These are phyloP conservation scores for Tricholoma flavovirens DNA, from an alignment of 768 basidiomycete species.

Conservation along the genomic window DNA sequence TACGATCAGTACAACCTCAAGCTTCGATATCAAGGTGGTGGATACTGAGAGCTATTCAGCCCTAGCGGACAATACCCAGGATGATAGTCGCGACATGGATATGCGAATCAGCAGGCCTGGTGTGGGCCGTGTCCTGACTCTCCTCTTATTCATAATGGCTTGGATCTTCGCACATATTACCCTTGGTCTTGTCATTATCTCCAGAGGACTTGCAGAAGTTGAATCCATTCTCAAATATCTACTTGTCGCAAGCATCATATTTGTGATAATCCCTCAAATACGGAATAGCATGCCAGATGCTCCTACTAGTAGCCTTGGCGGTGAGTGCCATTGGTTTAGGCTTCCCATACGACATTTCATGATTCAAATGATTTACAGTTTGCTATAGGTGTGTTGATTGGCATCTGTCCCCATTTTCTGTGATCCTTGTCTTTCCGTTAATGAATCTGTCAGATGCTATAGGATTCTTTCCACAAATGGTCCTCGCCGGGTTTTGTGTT, in stretches of 20 bases:
- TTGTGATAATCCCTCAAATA: slow-evolving; percentile 44
- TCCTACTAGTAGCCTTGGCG: slow-evolving; percentile 46
- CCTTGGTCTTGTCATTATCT: slow-evolving; percentile 40
- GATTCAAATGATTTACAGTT: neutral
- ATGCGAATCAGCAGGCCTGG: slow-evolving; percentile 40
- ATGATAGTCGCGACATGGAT: slow-evolving; percentile 38
- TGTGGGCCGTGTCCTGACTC: slow-evolving; percentile 36
- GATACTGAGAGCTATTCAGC: slow-evolving; percentile 35
- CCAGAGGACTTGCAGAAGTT: slow-evolving; percentile 27
- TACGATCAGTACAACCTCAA: slow-evolving; percentile 40
- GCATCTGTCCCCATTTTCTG: slow-evolving; percentile 20
- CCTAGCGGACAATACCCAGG: slow-evolving; percentile 16
- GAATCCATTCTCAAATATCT: slow-evolving; percentile 32
- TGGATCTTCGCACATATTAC: slow-evolving; percentile 54
- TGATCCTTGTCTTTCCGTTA: neutral
- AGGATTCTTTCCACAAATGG: slow-evolving; percentile 57
- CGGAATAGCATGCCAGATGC: slow-evolving; percentile 54
- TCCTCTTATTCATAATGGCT: slow-evolving; percentile 41
- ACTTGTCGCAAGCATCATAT: slow-evolving; percentile 32
- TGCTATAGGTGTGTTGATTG: slow-evolving; percentile 39
- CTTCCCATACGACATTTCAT: neutral
- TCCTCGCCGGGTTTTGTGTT: slow-evolving; percentile 35
- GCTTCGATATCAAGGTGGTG: slow-evolving; percentile 36
- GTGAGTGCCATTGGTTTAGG: slow-evolving; percentile 17
- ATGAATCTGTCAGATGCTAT: slow-evolving; percentile 39